These are phyloP conservation scores for Epithele typhae DNA, from an alignment of 768 basidiomycete species.

Conservation along the genomic window DNA sequence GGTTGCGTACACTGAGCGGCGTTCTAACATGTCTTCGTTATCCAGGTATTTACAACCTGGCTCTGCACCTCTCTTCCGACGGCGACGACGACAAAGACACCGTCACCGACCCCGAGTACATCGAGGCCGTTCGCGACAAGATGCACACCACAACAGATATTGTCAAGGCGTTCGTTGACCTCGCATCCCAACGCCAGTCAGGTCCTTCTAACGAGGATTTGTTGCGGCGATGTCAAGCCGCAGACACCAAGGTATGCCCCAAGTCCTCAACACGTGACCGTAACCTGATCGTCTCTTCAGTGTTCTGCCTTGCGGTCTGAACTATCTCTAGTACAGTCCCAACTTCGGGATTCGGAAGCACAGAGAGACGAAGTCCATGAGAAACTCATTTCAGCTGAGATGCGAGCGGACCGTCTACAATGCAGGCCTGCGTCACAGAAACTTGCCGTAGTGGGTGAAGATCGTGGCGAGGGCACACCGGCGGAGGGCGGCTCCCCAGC, in stretches of 20 bases:
- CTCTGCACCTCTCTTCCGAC: constrained; percentile 19
- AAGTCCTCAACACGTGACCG: not conserved
- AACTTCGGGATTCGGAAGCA: constrained; percentile 16
- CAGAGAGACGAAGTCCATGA: constrained; percentile 23
- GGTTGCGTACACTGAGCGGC: not conserved
- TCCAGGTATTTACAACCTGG: constrained; percentile 23
- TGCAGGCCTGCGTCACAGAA: constrained; percentile 9
- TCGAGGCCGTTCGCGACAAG: constrained; percentile 19
- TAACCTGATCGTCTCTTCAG: constrained; percentile 2
- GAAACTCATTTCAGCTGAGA: constrained; percentile 23
- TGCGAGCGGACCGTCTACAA: constrained; percentile 22
- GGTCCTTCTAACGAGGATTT: constrained; percentile 14
- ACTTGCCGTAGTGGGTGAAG: constrained; percentile 1
- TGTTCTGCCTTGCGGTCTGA: constrained; percentile 22
- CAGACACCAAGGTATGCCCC: constrained; percentile 22
- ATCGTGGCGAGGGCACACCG: too few relatives aligned
- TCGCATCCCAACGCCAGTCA: constrained; percentile 12
- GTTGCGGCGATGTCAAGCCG: constrained; percentile 13
- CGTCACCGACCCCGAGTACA: constrained; percentile 20
- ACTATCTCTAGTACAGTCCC: constrained; percentile 22
- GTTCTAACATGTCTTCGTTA: not conserved
- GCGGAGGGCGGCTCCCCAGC: constrained; percentile 40
- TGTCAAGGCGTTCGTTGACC: constrained; percentile 21
- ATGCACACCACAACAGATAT: constrained; percentile 25
- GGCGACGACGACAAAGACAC: too few relatives aligned